phyloP scores from a whole-genome alignment of 768 basidiomycete genomes.

The Amanita muscaria region DNA sequence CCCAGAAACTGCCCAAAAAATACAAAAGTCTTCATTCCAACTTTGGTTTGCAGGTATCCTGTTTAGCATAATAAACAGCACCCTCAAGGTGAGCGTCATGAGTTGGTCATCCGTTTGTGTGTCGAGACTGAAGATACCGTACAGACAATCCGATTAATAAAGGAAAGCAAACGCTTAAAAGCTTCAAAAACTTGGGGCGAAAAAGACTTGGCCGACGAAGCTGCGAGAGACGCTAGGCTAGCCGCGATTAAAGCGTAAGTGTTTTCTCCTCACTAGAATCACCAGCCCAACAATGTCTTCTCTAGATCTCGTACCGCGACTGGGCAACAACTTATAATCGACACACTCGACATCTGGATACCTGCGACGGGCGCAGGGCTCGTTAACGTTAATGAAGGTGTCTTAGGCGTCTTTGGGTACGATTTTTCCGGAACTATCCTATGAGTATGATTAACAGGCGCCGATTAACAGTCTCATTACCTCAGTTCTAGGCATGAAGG shows the following conservation, averaged over 20 bases:
- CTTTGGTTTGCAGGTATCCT: constrained; percentile 87
- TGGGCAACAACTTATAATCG: constrained; percentile 75
- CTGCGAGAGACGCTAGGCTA: constrained; percentile 57
- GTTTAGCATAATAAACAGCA: constrained; percentile 64
- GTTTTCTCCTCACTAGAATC: background rate
- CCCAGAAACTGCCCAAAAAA: constrained; percentile 50
- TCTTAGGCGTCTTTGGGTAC: constrained; percentile 80
- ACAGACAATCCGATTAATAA: constrained; percentile 53
- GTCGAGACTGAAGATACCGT: background rate
- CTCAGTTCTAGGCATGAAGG: constrained; percentile 58
- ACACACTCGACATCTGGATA: constrained; percentile 82
- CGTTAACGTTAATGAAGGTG: constrained; percentile 73
- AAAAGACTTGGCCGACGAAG: constrained; percentile 60
- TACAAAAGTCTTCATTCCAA: constrained; percentile 61
- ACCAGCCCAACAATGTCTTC: constrained; percentile 4
- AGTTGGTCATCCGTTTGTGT: background rate
- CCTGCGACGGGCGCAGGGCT: constrained; percentile 78
- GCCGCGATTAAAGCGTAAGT: constrained; percentile 46
- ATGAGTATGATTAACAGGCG: background rate
- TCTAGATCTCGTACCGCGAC: constrained; percentile 53
- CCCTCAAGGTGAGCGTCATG: constrained; percentile 46
- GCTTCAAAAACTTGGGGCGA: constrained; percentile 40
- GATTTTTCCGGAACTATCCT: constrained; percentile 10
- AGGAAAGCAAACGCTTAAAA: constrained; percentile 48
- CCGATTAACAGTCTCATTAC: constrained; percentile 47